Evolutionary conservation across 2,329 filamentous ascomycete genomes (phyloP), one percentile per base, ranked within the genome.

Genomic region (Phaeoacremonium minimum): DNA sequence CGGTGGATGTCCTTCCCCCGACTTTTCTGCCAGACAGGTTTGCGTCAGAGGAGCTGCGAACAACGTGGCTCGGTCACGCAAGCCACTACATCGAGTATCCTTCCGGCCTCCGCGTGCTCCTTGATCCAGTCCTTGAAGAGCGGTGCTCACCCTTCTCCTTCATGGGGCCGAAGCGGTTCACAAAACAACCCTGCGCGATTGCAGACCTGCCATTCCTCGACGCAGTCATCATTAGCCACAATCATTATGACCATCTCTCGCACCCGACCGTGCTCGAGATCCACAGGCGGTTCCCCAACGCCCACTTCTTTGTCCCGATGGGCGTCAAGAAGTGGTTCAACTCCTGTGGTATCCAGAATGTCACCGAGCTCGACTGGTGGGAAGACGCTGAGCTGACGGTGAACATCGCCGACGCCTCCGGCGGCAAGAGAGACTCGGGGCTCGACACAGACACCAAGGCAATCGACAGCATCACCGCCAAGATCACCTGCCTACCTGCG

Each of bases 281-380:
- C 36, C 71, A 80, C 37, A 72, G 78, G 46, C 69, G 75, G 35
- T 81, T 93, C 51, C 88, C 88, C 0, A 73, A 85, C 12, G 88
- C 79, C 28, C 87, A 94, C 46, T 96, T 93, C 64, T 93, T 95
- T 45, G 89, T 89, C 15, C 87, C 88, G 0, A 62, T 95, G 4
- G 88, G 88, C 3, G 78, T 95, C 39, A 86, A 85, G 59, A 67
- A 75, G 32, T 96, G 90, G 90, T 95, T 97, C 58, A 67, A 70
- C 32, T 64, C 70, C 4, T 71, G 70, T 17, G 87, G 87, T 2
- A 77, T 95, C 36, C 46, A 74, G 2, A 86, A 88, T 41, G 83
- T 91, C 30, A 94, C 87, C 0, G 90, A 96, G 64, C 60, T 96
- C 51, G 91, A 97, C 62, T 96, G 91, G 91, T 96, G 91, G 91